phyloP scores from a whole-genome alignment of 2,329 filamentous ascomycete species.

The Rhynchosporium graminicola region DNA sequence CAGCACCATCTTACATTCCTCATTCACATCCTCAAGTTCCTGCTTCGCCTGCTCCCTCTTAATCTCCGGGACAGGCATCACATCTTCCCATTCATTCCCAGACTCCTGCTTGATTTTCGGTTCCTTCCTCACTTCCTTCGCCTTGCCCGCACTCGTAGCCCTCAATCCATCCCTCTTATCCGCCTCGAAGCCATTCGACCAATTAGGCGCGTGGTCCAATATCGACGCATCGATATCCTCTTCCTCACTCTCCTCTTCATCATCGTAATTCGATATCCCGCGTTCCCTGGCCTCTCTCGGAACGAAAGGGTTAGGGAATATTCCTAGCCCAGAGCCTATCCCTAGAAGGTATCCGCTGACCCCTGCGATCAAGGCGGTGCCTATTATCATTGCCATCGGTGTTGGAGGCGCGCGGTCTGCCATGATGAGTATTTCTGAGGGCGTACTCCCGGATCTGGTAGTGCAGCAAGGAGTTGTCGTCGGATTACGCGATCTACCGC shows the following conservation, averaged over 20 bases:
- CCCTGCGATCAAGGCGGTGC: constrained; percentile 72
- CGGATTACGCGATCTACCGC: background rate
- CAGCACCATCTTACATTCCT: constrained; percentile 93
- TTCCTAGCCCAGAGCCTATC: constrained; percentile 68
- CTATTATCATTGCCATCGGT: constrained; percentile 59
- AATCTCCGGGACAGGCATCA: constrained; percentile 36
- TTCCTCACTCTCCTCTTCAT: constrained; percentile 68
- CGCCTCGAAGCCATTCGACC: constrained; percentile 61
- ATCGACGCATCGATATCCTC: constrained; percentile 62
- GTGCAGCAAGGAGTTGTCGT: background rate
- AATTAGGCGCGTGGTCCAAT: constrained; percentile 68
- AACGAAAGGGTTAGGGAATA: constrained; percentile 60
- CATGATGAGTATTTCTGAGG: constrained; percentile 23
- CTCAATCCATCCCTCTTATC: constrained; percentile 59
- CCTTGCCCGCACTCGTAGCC: constrained; percentile 27
- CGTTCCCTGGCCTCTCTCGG: constrained; percentile 42
- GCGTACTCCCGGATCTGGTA: background rate
- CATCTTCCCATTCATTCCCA: constrained; percentile 35
- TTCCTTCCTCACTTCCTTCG: constrained; percentile 44
- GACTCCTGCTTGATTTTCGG: constrained; percentile 46
- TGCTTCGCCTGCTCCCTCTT: constrained; percentile 44
- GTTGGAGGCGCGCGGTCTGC: constrained; percentile 37
- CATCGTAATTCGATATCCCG: constrained; percentile 55
- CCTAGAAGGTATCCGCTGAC: constrained; percentile 81
- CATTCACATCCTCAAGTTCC: constrained; percentile 47